Percentiles rank a stretch among this genome's conserved stretches.
Conservation (phyloP, 202 grass and related monocot species). For the Panicum hallii region DNA sequence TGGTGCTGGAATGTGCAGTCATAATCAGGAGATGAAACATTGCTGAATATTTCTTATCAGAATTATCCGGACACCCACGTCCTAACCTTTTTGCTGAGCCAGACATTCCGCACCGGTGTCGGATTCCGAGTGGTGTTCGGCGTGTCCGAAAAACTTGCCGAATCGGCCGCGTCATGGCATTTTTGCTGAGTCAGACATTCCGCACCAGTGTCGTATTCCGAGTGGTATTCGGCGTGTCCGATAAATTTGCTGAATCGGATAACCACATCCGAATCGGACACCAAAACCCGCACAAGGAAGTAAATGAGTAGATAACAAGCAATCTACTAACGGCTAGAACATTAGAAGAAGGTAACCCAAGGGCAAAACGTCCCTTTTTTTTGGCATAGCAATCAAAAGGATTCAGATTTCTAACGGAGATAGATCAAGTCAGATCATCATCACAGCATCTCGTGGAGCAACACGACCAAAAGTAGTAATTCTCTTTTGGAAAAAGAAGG, state of each 20-base stretch:
- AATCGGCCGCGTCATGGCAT: neutral
- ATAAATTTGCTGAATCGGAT: neutral
- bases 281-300: neutral
- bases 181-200: neutral
- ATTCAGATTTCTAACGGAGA: neutral
- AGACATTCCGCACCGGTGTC: neutral
- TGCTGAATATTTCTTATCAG: neutral
- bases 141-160: neutral
- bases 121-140: neutral
- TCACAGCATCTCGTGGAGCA: constrained; percentile 13
- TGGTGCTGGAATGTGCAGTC: neutral
- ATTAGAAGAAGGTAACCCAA: too few relatives aligned
- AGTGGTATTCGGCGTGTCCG: neutral
- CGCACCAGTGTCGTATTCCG: neutral
- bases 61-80: neutral
- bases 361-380: neutral
- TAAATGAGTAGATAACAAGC: neutral
- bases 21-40: neutral
- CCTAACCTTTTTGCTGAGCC: neutral
- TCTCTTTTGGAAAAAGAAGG: neutral
- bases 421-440: neutral
- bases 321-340: neutral
- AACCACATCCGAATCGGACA: neutral
- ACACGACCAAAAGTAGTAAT: neutral
- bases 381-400: neutral